Evolutionary conservation across 805 yeast species (phyloP), one percentile per base, ranked within the genome.

Genomic region (Lachancea sp.): DNA sequence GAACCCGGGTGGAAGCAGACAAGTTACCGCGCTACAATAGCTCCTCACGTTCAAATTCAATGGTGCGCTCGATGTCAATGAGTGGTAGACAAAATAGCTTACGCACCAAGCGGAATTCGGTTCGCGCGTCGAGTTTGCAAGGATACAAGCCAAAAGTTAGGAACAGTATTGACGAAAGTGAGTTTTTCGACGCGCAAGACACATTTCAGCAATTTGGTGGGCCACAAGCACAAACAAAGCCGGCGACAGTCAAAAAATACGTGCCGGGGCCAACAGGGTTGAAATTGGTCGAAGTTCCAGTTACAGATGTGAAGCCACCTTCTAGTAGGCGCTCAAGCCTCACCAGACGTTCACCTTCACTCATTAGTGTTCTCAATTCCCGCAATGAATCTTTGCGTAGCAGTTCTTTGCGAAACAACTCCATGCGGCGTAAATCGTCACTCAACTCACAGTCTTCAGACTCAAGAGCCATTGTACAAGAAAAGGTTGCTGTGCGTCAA

Each of bases 231-330:
- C 45, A 46, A 25, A 36, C 50, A 36, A 46, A 42, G 39, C 54
- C 50, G 42, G 74, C 68, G 44, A 81, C 75, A 66, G 74, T 82
- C 9, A 82, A 80, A 52, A 81, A 78, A 50, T 84, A 83, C 65
- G 72, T 84, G 38, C 91, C 93, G 2, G 81, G 88, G 1, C 80
- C 85, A 3, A 72, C 77, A 53, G 93, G 93, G 12, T 70, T 84
- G 45, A 75, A 81, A 41, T 71, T 82, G 9, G 69, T 84, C 3
- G 90, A 84, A 53, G 89, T 84, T 3, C 85, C 88, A 0, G 73
- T 72, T 11, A 62, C 58, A 18, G 54, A 49, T 12, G 60, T 56
- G 35, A 54, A 49, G 17, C 49, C 48, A 8, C 57, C 51, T 15
- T 52, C 55, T 15, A 47, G 45, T 13, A 38, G 52, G 18, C 46